These are phyloP conservation scores for Zymoseptoria crescenta DNA, from an alignment of 2,329 filamentous ascomycete genomes.

Conservation along the genomic window DNA sequence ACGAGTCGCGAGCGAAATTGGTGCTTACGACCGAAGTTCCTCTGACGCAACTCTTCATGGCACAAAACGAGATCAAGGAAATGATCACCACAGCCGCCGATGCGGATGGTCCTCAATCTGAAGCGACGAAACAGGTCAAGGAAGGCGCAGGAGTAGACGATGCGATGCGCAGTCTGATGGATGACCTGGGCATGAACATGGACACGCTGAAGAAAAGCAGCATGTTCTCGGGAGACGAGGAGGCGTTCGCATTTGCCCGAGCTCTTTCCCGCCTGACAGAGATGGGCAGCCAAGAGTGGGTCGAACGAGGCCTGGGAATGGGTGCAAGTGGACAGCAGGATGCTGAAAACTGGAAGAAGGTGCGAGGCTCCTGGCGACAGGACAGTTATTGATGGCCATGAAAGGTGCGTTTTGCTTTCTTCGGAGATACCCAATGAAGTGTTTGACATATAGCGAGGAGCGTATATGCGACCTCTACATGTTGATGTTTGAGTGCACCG, in stretches of 20 bases:
- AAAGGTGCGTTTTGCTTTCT: background rate
- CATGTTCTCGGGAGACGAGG: constrained; percentile 90
- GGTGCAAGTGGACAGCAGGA: constrained; percentile 60
- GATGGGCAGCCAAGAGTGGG: constrained; percentile 94
- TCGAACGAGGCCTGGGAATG: constrained; percentile 65
- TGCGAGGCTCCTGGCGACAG: constrained; percentile 60
- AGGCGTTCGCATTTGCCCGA: constrained; percentile 89
- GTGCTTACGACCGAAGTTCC: constrained; percentile 86
- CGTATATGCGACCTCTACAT: background rate
- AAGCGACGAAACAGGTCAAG: constrained; percentile 23
- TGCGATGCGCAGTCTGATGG: constrained; percentile 72
- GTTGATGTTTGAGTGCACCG: background rate
- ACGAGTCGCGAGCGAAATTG: constrained; percentile 86
- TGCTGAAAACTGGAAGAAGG: constrained; percentile 57
- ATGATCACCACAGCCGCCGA: constrained; percentile 35
- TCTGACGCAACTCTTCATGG: constrained; percentile 68
- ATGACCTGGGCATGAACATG: constrained; percentile 80
- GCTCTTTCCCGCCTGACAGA: constrained; percentile 77
- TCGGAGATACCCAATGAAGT: background rate
- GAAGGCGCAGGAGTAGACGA: constrained; percentile 49
- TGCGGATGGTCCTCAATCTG: constrained; percentile 19
- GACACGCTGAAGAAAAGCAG: constrained; percentile 74
- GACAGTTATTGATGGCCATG: constrained; percentile 38
- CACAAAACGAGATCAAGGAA: constrained; percentile 35
- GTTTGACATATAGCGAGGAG: background rate